These are phyloP conservation scores for Naganishia sp. DNA, from an alignment of 1,284 basidiomycete species.

Conservation along the genomic window DNA sequence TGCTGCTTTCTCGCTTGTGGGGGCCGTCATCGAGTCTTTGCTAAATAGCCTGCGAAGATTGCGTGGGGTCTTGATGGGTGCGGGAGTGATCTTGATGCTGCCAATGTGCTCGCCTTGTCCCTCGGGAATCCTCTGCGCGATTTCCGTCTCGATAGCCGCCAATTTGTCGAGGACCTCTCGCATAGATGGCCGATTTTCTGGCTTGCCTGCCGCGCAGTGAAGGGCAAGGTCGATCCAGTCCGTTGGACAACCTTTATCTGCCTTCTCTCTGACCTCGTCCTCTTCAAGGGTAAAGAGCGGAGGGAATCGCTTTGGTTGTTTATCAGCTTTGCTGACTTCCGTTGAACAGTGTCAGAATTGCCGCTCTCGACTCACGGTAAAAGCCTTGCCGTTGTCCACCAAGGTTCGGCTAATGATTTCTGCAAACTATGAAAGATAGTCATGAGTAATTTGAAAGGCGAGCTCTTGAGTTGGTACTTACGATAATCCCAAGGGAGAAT, in stretches of 20 bases:
- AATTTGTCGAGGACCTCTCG: constrained; percentile 73
- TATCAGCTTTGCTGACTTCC: constrained; percentile 32
- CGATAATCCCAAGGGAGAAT: constrained; percentile 88
- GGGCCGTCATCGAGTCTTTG: constrained; percentile 60
- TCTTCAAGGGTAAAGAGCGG: constrained; percentile 77
- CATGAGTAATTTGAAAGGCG: background rate
- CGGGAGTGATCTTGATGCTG: constrained; percentile 62
- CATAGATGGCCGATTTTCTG: constrained; percentile 71
- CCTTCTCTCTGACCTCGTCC: constrained; percentile 69
- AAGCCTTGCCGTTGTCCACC: constrained; percentile 72
- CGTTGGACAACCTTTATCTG: constrained; percentile 74
- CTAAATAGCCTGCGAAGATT: constrained; percentile 60
- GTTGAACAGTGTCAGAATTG: background rate
- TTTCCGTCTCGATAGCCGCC: constrained; percentile 74
- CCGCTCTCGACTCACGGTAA: constrained; percentile 58
- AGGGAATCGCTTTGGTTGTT: constrained; percentile 60
- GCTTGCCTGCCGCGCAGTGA: constrained; percentile 73
- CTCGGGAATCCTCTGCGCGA: constrained; percentile 66
- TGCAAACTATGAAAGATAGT: constrained; percentile 60
- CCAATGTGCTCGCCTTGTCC: constrained; percentile 71
- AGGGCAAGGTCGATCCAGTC: constrained; percentile 75
- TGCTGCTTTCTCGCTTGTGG: constrained; percentile 36
- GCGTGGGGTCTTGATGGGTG: constrained; percentile 12
- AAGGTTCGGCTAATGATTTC: constrained; percentile 84
- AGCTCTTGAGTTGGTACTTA: constrained; percentile 7